phyloP scores from a whole-genome alignment of 192 early-diverging fungal genomes.

The Entomortierella chlamydospora region DNA sequence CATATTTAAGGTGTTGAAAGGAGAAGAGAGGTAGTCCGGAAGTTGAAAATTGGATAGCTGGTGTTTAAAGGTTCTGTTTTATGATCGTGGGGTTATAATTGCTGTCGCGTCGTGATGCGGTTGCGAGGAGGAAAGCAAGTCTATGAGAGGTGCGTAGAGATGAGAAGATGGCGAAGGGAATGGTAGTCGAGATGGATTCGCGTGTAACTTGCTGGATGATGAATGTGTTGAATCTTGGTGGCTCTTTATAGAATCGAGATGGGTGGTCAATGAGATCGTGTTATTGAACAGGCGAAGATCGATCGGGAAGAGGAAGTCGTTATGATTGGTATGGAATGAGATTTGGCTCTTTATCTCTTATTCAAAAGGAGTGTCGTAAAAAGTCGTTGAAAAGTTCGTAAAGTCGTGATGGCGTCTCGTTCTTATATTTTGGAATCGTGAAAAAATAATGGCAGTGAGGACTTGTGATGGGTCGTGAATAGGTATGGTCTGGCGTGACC shows the following conservation, averaged over 20 bases:
- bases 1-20: constrained; percentile 6
- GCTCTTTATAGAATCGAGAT: not conserved
- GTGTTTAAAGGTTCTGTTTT: not conserved
- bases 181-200: not conserved
- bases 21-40: not conserved
- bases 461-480: constrained; percentile 3
- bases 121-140: too few species aligned
- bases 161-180: too few species aligned
- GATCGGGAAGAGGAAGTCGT: constrained; percentile 3
- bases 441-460: constrained; percentile 5
- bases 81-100: too few species aligned
- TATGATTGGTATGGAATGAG: not conserved
- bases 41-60: not conserved
- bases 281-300: not conserved
- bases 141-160: too few species aligned
- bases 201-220: not conserved
- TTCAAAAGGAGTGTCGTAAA: not conserved
- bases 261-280: not conserved
- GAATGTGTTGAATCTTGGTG: not conserved
- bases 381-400: constrained; percentile 32
- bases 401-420: constrained; percentile 15
- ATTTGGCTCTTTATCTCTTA: not conserved
- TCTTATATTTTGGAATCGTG: constrained; percentile 26
- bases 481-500: not conserved
- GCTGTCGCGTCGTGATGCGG: too few species aligned